Evolutionary conservation across 306 rosid genomes (phyloP).

Genomic region (Gastrolobium bilobum): DNA sequence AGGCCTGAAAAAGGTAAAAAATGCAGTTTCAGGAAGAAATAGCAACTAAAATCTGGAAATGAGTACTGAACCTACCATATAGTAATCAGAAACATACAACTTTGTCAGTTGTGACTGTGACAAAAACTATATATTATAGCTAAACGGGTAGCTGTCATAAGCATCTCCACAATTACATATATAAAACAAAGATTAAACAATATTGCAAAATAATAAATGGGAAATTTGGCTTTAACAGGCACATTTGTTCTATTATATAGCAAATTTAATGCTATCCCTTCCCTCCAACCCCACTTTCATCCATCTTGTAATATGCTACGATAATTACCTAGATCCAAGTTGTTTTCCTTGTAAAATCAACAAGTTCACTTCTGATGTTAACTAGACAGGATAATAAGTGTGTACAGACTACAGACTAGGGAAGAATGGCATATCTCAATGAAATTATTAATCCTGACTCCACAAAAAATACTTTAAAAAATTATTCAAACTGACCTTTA

Average conservation of each 20-base stretch:
- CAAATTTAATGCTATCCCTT: not conserved
- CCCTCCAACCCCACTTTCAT: not conserved
- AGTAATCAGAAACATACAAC: constrained; percentile 1
- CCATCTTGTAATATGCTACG: not conserved
- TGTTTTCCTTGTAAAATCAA: not conserved
- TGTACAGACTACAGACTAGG: not conserved
- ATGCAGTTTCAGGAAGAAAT: not conserved
- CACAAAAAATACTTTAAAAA: not conserved
- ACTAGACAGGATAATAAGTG: not conserved
- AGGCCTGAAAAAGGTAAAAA: not conserved
- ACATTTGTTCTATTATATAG: not conserved
- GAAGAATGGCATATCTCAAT: constrained; percentile 11
- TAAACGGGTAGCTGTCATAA: not conserved
- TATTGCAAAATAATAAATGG: not conserved
- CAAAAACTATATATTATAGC: not conserved
- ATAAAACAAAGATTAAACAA: constrained; percentile 5
- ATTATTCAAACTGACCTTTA: constrained; percentile 61
- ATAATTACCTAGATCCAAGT: not conserved
- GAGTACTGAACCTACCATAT: not conserved
- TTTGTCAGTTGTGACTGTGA: not conserved
- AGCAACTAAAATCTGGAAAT: not conserved
- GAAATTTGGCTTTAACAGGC: not conserved
- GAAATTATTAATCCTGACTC: constrained; percentile 6
- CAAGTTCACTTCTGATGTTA: not conserved
- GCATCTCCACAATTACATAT: not conserved